A percentile compares a stretch with the other conserved stretches of the same genome.
Evolutionary conservation across 345 rosid species (phyloP).

Genomic region (Populus euphratica): DNA sequence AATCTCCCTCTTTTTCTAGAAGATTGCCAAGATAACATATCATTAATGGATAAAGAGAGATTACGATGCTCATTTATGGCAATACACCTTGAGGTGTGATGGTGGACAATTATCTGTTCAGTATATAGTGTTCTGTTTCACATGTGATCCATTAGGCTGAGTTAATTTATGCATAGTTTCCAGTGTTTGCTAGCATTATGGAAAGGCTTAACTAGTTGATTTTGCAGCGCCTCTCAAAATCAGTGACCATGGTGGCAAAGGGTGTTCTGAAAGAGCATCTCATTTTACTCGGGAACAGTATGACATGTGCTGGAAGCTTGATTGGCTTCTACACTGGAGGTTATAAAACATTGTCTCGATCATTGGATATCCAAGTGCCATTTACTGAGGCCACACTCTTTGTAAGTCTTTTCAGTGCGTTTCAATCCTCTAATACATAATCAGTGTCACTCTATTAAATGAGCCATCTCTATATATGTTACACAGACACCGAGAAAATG

Average conservation of each 20-base stretch:
- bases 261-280: constrained; percentile 89
- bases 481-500: constrained; percentile 76
- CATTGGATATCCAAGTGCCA: constrained; percentile 83
- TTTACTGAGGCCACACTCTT: constrained; percentile 89
- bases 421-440: background rate
- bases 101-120: too few species aligned
- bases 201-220: background rate
- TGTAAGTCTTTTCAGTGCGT: constrained; percentile 43
- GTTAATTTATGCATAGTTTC: background rate
- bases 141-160: background rate
- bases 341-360: constrained; percentile 62
- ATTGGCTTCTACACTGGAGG: constrained; percentile 89
- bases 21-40: too few species aligned
- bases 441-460: background rate
- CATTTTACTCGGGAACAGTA: constrained; percentile 74
- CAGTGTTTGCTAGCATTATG: background rate
- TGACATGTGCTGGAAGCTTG: constrained; percentile 84
- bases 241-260: constrained; percentile 75
- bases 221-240: constrained; percentile 83
- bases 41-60: too few species aligned
- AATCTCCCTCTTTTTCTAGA: too few species aligned
- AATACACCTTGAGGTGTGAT: too few species aligned
- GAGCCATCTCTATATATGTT: background rate
- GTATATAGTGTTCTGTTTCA: too few species aligned
- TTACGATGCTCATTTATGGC: too few species aligned